Conservation (phyloP, 192 early-diverging fungal species). For the Obelidium mucronatum region DNA sequence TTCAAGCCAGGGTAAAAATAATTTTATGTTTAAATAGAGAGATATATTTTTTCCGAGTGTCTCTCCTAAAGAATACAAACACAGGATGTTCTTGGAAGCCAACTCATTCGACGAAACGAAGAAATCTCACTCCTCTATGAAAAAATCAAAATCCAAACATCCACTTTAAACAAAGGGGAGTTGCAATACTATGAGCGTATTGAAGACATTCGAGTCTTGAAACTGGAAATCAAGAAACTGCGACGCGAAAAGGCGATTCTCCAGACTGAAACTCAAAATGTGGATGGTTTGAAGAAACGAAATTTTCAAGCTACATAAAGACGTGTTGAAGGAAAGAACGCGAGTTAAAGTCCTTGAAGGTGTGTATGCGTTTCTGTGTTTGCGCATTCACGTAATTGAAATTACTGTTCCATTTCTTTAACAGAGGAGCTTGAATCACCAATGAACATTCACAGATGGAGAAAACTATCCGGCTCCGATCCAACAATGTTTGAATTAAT, state of each 20-base stretch:
- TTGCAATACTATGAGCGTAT: constrained; percentile 65
- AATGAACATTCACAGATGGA: constrained; percentile 70
- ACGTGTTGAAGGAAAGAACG: constrained; percentile 62
- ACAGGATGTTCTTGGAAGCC: constrained; percentile 69
- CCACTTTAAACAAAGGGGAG: constrained; percentile 69
- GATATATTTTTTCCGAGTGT: constrained; percentile 3
- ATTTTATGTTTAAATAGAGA: background rate
- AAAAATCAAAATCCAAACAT: constrained; percentile 68
- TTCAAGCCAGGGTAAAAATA: constrained; percentile 58
- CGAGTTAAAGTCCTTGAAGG: constrained; percentile 68
- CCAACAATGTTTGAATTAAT: constrained; percentile 67
- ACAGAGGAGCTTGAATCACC: constrained; percentile 69
- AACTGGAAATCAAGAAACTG: constrained; percentile 67
- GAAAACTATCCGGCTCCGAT: constrained; percentile 64
- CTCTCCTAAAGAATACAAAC: background rate
- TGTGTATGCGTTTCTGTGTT: constrained; percentile 26
- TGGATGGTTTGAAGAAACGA: constrained; percentile 61
- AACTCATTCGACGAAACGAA: constrained; percentile 63
- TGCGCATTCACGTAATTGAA: background rate
- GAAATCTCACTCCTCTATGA: constrained; percentile 67
- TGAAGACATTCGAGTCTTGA: constrained; percentile 68
- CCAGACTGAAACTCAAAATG: constrained; percentile 65
- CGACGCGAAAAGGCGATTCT: constrained; percentile 64
- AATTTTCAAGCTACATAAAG: constrained; percentile 63
- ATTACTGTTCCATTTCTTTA: background rate